These are phyloP conservation scores for Polyrhizophydium stewartii DNA, from an alignment of 371 early-diverging fungal species.

Conservation along the genomic window DNA sequence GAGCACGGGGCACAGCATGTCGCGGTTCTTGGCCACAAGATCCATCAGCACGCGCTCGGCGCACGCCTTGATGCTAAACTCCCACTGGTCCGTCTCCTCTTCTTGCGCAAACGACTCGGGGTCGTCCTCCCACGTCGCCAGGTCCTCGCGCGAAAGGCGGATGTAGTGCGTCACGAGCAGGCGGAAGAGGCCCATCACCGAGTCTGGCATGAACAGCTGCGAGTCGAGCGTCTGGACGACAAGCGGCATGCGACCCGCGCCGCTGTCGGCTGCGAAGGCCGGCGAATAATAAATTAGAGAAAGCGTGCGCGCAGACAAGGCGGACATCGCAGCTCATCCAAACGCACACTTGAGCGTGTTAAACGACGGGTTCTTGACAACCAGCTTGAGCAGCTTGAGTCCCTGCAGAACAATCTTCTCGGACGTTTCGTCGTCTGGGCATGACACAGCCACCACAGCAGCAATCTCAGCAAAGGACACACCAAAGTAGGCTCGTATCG, in stretches of 20 bases:
- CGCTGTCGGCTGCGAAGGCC: constrained; percentile 10
- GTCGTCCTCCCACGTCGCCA: constrained; percentile 77
- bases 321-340: no score
- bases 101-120: constrained; percentile 82
- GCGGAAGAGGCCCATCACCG: constrained; percentile 59
- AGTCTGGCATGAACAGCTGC: constrained; percentile 66
- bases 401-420: constrained; percentile 65
- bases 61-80: constrained; percentile 76
- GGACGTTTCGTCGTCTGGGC: constrained; percentile 9
- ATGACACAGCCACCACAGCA: no score
- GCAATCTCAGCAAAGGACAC: not conserved
- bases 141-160: constrained; percentile 61
- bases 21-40: constrained; percentile 62
- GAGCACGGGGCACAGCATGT: constrained; percentile 60
- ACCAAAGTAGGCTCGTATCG: no score
- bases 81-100: constrained; percentile 84
- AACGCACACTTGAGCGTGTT: no score
- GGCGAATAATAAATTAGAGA: not conserved
- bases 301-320: no score
- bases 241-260: constrained; percentile 35
- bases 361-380: constrained; percentile 60
- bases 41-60: constrained; percentile 82
- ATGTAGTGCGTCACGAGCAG: constrained; percentile 73
- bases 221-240: constrained; percentile 45
- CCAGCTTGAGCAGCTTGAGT: constrained; percentile 60